Base-by-base conservation (phyloP, 2,329 filamentous ascomycete genomes). In the Penicillium polonicum region DNA sequence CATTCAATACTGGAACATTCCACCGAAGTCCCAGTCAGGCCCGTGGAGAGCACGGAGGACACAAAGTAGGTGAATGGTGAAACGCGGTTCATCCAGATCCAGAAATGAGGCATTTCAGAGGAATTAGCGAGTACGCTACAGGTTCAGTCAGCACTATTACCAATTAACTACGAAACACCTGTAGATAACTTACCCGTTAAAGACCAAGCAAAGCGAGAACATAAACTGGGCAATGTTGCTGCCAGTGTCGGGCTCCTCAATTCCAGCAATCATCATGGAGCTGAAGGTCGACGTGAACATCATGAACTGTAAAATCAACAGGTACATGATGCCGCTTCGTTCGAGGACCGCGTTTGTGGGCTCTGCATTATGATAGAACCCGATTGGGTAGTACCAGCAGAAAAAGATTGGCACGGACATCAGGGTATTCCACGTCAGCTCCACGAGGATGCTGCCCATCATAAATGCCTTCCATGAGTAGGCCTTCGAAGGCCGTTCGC, bases 381-480 rank as follows among this genome's bases (percentile, higher is more conserved):
- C 75, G 39, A 86, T 80, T 0, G 83, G 82, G 65, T 88, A 90
- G 77, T 90, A 90, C 78, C 86, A 89, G 61, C 77, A 82, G 1
- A 82, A 81, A 66, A 80, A 91, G 60, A 85, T 81, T 10, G 90
- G 69, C n/a, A 90, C 74, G 13, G 82, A 85, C 1, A 85, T 83
- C 7, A 90, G 49, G 29, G 85, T 79, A 51, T 84, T 80, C 74
- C 81, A 92, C 0, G 87, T 87, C 2, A 91, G 79, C 70, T 92
- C 89, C 48, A 89, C 87, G 3, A 89, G 52, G 52, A 91, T 83
- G 68, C 90, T 90, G 68, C 86, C 83, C 4, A 88, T 75, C 70
- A 91, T 82, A 74, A 92, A 91, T 1, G 73, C 86, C 62, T 85
- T 81, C 89, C 89, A 92, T 0, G 86, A 89, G 76, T 91, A 92